Evolutionary conservation across 768 basidiomycete species (phyloP).

Genomic region (Cystobasidium onofrii): DNA sequence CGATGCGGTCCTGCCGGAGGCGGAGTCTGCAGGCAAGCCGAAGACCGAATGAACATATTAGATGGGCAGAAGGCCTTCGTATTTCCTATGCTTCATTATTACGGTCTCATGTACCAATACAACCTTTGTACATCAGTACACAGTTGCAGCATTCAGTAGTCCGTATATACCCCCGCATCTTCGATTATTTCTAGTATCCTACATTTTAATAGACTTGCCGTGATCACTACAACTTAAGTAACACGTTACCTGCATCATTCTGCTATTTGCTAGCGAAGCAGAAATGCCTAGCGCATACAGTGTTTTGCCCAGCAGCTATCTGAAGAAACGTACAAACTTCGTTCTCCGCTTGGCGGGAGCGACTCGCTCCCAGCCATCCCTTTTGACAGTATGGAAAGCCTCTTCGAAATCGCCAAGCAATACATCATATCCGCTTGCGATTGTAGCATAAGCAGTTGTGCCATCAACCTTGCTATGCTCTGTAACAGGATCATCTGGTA

Average conservation of each 20-base stretch:
- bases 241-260: too few species aligned
- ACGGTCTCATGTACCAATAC: neutral
- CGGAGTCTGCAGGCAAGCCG: neutral
- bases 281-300: too few species aligned
- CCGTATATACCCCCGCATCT: neutral
- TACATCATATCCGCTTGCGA: conserved; percentile 16
- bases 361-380: neutral
- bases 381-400: neutral
- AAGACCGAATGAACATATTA: too few species aligned
- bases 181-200: neutral
- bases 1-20: neutral
- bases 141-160: neutral
- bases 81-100: neutral
- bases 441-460: neutral
- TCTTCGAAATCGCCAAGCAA: conserved; percentile 19
- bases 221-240: neutral
- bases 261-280: too few species aligned
- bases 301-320: neutral
- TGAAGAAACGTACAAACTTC: neutral
- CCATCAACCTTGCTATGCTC: conserved; percentile 11
- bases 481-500: neutral
- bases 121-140: neutral
- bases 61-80: neutral
- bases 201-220: neutral
- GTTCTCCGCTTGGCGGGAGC: neutral